A percentile compares a stretch with the other conserved stretches of the same genome.
These are phyloP conservation scores for Ascochyta clinopodiicola DNA, from an alignment of 2,329 filamentous ascomycete species.

Conservation along the genomic window DNA sequence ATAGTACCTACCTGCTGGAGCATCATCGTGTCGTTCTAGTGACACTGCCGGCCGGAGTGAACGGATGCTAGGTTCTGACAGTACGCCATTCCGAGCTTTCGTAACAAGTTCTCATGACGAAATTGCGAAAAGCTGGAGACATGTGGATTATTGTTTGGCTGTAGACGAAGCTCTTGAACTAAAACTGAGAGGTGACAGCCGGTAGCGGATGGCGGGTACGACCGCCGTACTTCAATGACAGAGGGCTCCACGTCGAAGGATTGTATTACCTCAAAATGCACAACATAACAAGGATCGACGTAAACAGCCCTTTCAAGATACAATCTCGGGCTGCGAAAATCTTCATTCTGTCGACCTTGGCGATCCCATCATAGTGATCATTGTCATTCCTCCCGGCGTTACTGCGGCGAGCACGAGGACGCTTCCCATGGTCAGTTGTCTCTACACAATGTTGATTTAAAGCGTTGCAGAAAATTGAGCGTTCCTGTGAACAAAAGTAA, in stretches of 20 bases:
- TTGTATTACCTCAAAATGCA: background rate
- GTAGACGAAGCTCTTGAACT: background rate
- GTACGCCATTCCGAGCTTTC: background rate
- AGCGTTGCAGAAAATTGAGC: too few species aligned
- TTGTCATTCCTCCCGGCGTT: constrained; percentile 8
- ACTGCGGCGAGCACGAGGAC: constrained; percentile 7
- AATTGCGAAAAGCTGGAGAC: background rate
- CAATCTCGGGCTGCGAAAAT: background rate
- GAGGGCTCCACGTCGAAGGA: background rate
- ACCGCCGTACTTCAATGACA: constrained; percentile 3
- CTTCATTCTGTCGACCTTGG: background rate
- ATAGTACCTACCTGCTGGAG: background rate
- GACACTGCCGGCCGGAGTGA: background rate
- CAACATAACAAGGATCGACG: background rate
- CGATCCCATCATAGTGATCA: background rate
- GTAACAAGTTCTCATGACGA: background rate
- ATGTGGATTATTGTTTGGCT: constrained; percentile 10
- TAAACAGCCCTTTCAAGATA: background rate
- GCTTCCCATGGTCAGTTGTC: background rate
- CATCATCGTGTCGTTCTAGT: background rate
- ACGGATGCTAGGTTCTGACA: background rate
- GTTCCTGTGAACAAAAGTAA: too few species aligned
- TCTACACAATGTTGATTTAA: too few species aligned
- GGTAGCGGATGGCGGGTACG: constrained; percentile 4
- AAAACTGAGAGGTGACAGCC: background rate